Evolutionary conservation across 768 basidiomycete species (phyloP), one percentile per base, ranked within the genome.

Genomic region (Phanerochaete sordida): DNA sequence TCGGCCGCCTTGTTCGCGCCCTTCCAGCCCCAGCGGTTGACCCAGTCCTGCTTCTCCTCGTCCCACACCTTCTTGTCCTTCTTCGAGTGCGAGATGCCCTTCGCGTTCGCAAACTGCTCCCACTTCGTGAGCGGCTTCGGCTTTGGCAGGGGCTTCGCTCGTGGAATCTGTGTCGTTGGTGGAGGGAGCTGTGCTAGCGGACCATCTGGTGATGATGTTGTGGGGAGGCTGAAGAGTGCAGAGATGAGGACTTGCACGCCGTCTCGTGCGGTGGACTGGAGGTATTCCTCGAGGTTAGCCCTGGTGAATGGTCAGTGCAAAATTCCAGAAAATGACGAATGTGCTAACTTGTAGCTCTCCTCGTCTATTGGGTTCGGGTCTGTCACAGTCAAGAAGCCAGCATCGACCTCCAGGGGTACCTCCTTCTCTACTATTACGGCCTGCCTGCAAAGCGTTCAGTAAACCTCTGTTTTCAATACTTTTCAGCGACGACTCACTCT

Each of bases 101-200:
- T 98, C 37, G 91, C 88, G 49, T 87, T 85, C 4, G 96, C 96
- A 69, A 98, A 99, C 58, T 84, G 80, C 77, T 98, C 93, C 97
- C 97, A 99, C 74, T 97, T 98, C 7, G 96, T 98, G 33, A 81
- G 85, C 9, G 89, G 88, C 74, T 96, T 97, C 2, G 91, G 90
- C 68, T 94, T 95, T 0, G 95, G 97, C 2, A 98, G 79, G 0
- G 91, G 93, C 72, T 99, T 98, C 30, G 94, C 83, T 24, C 97
- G 84, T 0, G 97, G 97, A 0, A 98, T 83, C 49, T 79, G 77
- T 27, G 89, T 91, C 1, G 80, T 83, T 2, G 92, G 90, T 1
- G 84, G 69, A 0, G 96, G 95, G 2, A 97, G 88, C 58, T 84
- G 79, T 1, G 90, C 92, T 51, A 93, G 79, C 0, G 93, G 93